phyloP scores from a whole-genome alignment of 345 rosid species.

The Pistacia atlantica region DNA sequence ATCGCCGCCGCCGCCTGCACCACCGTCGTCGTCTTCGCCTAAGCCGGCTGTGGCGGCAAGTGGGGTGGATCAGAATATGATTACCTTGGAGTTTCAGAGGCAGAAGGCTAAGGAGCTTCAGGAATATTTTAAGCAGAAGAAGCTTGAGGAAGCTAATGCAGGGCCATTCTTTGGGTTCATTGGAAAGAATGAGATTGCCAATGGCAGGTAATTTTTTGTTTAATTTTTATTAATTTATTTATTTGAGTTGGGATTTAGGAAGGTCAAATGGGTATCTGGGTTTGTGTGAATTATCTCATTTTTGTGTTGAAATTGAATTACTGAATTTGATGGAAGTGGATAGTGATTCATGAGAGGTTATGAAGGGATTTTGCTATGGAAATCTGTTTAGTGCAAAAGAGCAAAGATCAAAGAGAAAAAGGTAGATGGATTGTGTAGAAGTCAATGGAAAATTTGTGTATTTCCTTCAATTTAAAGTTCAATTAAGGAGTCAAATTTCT shows the following conservation, averaged over 20 bases:
- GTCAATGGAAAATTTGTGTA: neutral
- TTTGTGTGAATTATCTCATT: conserved; percentile 3
- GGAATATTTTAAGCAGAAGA: conserved; percentile 82
- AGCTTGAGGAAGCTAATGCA: conserved; percentile 78
- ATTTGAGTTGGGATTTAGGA: neutral
- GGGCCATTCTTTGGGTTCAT: conserved; percentile 95
- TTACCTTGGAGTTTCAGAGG: conserved; percentile 87
- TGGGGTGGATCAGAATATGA: conserved; percentile 38
- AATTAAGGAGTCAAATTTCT: neutral
- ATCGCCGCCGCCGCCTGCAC: conserved; percentile 26
- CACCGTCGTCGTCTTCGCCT: conserved; percentile 37
- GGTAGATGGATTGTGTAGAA: neutral
- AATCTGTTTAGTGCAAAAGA: too few relatives aligned
- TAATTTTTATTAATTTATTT: neutral
- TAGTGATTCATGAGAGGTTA: neutral
- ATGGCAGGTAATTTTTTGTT: conserved; percentile 68
- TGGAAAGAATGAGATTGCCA: conserved; percentile 82
- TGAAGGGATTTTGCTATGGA: too few relatives aligned
- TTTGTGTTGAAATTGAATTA: neutral
- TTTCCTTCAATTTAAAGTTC: neutral
- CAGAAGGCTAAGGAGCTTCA: conserved; percentile 90
- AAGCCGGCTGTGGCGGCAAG: conserved; percentile 29
- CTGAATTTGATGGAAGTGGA: neutral
- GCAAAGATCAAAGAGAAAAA: too few relatives aligned
- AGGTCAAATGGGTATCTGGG: neutral